These are phyloP conservation scores for Russula dissimulans DNA, from an alignment of 768 basidiomycete species.

Conservation along the genomic window DNA sequence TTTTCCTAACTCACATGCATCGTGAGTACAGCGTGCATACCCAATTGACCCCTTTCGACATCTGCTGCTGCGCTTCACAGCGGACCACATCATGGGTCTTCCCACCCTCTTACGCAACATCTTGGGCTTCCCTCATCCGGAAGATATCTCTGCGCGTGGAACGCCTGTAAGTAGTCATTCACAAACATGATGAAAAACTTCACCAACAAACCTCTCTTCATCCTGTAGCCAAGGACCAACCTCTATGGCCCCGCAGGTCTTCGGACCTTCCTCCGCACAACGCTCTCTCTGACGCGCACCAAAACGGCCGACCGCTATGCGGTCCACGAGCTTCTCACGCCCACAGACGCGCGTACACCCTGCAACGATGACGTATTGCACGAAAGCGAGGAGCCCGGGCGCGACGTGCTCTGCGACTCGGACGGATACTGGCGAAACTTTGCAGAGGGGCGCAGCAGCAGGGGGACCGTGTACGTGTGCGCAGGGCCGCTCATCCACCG, in stretches of 20 bases:
- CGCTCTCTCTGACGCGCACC: constrained; percentile 58
- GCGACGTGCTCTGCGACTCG: constrained; percentile 42
- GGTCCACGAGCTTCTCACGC: constrained; percentile 68
- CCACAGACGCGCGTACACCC: constrained; percentile 43
- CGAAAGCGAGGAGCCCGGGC: constrained; percentile 53
- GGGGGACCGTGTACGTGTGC: constrained; percentile 45
- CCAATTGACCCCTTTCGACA: neutral
- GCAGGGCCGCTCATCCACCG: constrained; percentile 73
- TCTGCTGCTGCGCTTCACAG: constrained; percentile 25
- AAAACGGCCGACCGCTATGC: constrained; percentile 52
- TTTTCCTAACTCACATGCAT: constrained; percentile 85
- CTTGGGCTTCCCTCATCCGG: constrained; percentile 39
- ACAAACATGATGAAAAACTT: too few species aligned
- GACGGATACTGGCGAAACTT: constrained; percentile 64
- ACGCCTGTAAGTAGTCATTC: neutral
- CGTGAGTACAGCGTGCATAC: constrained; percentile 28
- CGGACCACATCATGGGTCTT: constrained; percentile 70
- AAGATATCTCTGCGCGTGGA: constrained; percentile 18
- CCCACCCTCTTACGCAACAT: constrained; percentile 54
- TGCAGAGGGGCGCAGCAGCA: constrained; percentile 30
- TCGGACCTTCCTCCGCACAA: constrained; percentile 62
- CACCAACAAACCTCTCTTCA: neutral
- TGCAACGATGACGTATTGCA: constrained; percentile 46
- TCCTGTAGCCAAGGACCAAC: constrained; percentile 41
- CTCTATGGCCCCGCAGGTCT: constrained; percentile 77